Evolutionary conservation across 106 monocot genomes (phyloP).

Genomic region (Acorus calamus): DNA sequence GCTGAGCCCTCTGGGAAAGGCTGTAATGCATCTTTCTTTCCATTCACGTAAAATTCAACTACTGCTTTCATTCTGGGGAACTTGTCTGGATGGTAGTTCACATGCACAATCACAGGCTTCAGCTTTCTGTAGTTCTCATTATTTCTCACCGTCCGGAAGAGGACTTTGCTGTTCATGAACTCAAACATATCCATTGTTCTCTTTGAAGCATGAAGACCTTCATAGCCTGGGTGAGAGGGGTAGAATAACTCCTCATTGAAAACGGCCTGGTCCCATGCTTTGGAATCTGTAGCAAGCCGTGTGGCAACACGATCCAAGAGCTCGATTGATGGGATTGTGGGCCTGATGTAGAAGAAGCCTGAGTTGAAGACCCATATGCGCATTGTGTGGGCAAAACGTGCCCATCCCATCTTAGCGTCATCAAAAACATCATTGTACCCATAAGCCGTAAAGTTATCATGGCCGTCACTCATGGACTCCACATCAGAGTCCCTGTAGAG

Average conservation of each 20-base stretch:
- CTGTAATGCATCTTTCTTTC: conserved; percentile 52
- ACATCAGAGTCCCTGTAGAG: conserved; percentile 84
- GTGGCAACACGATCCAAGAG: conserved; percentile 84
- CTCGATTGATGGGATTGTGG: conserved; percentile 81
- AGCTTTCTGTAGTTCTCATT: conserved; percentile 36
- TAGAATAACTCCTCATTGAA: conserved; percentile 92
- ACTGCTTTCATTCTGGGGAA: conserved; percentile 75
- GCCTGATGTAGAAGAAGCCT: conserved; percentile 88
- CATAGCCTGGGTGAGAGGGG: conserved; percentile 80
- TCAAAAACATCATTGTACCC: conserved; percentile 87
- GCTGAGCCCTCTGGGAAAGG: conserved; percentile 65
- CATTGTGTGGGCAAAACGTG: conserved; percentile 89
- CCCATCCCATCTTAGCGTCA: conserved; percentile 90
- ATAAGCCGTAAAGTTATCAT: conserved; percentile 77
- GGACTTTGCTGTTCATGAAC: conserved; percentile 98
- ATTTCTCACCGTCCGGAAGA: conserved; percentile 82
- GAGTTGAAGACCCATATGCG: conserved; percentile 97
- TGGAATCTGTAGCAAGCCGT: conserved; percentile 32
- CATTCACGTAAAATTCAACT: conserved; percentile 71
- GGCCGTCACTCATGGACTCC: conserved; percentile 97
- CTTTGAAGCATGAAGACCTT: conserved; percentile 79
- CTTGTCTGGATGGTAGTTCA: conserved; percentile 81
- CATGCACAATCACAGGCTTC: conserved; percentile 66
- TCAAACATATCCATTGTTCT: conserved; percentile 91
- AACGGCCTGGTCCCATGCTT: conserved; percentile 86